phyloP scores from a whole-genome alignment of 169 alveolate species.

The Plasmodium coatneyi region DNA sequence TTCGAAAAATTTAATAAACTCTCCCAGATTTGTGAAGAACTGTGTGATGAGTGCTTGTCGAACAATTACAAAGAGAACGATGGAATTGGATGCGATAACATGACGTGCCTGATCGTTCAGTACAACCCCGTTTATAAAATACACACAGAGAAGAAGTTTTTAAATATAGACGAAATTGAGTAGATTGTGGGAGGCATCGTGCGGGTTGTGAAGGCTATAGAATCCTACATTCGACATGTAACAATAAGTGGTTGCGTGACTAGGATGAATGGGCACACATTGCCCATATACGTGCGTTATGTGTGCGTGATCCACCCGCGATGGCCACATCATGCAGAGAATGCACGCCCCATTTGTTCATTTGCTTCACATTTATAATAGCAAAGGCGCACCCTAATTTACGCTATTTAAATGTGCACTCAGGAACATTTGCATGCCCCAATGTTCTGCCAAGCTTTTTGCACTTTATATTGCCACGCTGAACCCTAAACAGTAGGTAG shows the following conservation, averaged over 20 bases:
- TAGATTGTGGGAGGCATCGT: background rate
- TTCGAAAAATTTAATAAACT: slow-evolving; percentile 74
- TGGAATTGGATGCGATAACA: slow-evolving; percentile 96
- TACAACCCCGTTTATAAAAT: slow-evolving; percentile 79
- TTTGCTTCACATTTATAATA: background rate
- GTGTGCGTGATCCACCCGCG: background rate
- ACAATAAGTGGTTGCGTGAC: no score
- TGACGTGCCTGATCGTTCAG: slow-evolving; percentile 92
- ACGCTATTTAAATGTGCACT: background rate
- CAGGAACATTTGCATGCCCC: background rate
- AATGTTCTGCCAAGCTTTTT: background rate
- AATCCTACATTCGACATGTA: background rate
- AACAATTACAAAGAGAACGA: slow-evolving; percentile 89
- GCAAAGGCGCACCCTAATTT: background rate
- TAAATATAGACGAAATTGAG: slow-evolving; percentile 60
- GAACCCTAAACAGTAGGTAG: background rate
- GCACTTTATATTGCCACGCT: background rate
- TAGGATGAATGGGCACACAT: background rate
- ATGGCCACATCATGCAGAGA: background rate
- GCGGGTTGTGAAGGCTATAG: background rate
- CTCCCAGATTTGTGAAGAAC: slow-evolving; percentile 88
- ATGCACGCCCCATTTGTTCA: background rate
- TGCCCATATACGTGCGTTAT: background rate
- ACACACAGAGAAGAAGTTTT: slow-evolving; percentile 66
- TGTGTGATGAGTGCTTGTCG: slow-evolving; percentile 91